These are phyloP conservation scores for Lipomyces anomalus DNA, from an alignment of 805 yeast species.

Conservation along the genomic window DNA sequence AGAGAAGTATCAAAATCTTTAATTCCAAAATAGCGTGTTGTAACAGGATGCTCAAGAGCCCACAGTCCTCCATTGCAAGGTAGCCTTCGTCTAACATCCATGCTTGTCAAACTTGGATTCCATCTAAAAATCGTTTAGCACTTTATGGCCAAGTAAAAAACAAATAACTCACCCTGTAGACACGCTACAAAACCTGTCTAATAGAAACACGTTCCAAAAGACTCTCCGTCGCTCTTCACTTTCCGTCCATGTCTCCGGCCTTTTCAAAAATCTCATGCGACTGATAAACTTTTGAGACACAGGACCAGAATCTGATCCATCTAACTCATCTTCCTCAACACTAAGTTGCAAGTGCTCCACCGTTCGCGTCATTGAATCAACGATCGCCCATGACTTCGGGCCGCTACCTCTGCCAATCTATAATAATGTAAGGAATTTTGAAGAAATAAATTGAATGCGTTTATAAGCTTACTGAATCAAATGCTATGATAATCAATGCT, in stretches of 20 bases:
- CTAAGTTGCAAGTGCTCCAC: constrained; percentile 8
- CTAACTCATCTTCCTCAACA: constrained; percentile 8
- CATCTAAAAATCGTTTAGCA: no score
- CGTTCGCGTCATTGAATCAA: constrained; percentile 4
- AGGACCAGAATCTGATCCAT: neutral
- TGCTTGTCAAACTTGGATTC: constrained; percentile 12
- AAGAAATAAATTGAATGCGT: no score
- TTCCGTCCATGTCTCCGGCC: no score
- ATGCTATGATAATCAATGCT: no score
- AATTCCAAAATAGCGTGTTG: constrained; percentile 12
- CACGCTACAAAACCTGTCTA: constrained; percentile 10
- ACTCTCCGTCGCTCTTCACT: no score
- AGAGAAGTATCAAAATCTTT: neutral
- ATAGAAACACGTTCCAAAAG: no score
- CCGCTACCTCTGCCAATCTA: no score
- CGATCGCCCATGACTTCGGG: no score
- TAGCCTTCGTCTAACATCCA: constrained; percentile 9
- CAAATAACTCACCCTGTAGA: constrained; percentile 15
- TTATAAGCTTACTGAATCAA: no score
- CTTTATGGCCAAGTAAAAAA: no score
- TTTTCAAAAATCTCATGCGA: constrained; percentile 7
- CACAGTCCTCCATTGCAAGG: constrained; percentile 8
- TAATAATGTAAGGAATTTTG: no score
- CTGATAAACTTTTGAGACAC: constrained; percentile 6
- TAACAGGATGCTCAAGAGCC: constrained; percentile 5